phyloP scores from a whole-genome alignment of 768 basidiomycete genomes.

The Megacollybia marginata region DNA sequence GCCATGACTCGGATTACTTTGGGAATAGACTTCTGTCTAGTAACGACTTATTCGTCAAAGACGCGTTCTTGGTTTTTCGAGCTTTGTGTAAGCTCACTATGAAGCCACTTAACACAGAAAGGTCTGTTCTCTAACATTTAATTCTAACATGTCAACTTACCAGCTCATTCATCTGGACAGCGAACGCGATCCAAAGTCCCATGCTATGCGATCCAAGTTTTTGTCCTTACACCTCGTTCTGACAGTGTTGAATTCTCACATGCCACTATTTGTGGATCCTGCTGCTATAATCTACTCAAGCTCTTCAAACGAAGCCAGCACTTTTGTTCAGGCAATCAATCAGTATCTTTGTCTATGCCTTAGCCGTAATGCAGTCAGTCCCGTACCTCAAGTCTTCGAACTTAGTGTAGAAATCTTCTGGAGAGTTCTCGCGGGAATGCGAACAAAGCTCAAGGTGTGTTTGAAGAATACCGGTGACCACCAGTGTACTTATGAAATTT shows the following conservation, averaged over 20 bases:
- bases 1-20: not conserved
- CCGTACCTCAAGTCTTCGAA: slow-evolving; percentile 96
- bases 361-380: slow-evolving; percentile 91
- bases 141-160: not conserved
- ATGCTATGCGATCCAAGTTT: slow-evolving; percentile 95
- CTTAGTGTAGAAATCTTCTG: slow-evolving; percentile 98
- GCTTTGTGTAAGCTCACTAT: slow-evolving; percentile 96
- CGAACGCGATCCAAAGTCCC: slow-evolving; percentile 93
- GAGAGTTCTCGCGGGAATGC: slow-evolving; percentile 89
- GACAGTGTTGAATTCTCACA: slow-evolving; percentile 86
- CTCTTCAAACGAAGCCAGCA: slow-evolving; percentile 79
- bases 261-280: slow-evolving; percentile 84
- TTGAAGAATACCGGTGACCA: no score
- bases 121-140: slow-evolving; percentile 38
- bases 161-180: slow-evolving; percentile 30
- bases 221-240: slow-evolving; percentile 92
- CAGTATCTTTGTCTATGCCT: slow-evolving; percentile 92
- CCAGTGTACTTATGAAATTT: not conserved
- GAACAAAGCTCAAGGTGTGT: slow-evolving; percentile 88
- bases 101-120: slow-evolving; percentile 93
- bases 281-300: slow-evolving; percentile 87
- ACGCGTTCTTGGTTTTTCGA: slow-evolving; percentile 95
- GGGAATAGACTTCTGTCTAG: slow-evolving; percentile 35
- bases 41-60: slow-evolving; percentile 93
- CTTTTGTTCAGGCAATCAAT: slow-evolving; percentile 89